phyloP scores from a whole-genome alignment of 108 stramenopile genomes.

The Aurantiochytrium sp. region DNA sequence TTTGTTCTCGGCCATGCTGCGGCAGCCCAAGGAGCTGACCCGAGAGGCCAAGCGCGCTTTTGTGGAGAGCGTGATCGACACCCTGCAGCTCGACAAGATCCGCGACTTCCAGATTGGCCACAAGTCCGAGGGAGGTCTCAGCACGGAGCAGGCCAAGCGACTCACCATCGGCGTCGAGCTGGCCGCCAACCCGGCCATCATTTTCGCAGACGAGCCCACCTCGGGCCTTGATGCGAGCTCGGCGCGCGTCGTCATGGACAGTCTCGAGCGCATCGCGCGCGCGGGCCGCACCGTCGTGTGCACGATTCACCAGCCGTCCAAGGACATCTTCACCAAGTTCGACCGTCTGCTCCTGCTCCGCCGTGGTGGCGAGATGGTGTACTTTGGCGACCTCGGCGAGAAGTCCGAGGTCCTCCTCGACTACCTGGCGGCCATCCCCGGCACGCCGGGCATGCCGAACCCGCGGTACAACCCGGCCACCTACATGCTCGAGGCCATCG shows the following conservation, averaged over 20 bases:
- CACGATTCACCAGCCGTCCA: slow-evolving; percentile 81
- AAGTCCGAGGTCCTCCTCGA: slow-evolving; percentile 57
- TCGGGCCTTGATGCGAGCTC: slow-evolving; percentile 66
- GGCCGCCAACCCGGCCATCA: slow-evolving; percentile 63
- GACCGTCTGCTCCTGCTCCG: slow-evolving; percentile 73
- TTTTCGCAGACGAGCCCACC: slow-evolving; percentile 67
- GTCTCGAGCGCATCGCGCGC: slow-evolving; percentile 45
- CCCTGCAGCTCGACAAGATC: slow-evolving; percentile 68
- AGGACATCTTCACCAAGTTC: slow-evolving; percentile 72
- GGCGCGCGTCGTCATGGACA: slow-evolving; percentile 61
- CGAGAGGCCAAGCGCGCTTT: slow-evolving; percentile 53
- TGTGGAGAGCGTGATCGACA: slow-evolving; percentile 69
- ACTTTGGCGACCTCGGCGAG: slow-evolving; percentile 71
- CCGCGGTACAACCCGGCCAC: slow-evolving; percentile 69
- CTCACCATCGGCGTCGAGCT: slow-evolving; percentile 72
- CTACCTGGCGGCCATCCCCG: slow-evolving; percentile 49
- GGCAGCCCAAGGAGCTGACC: slow-evolving; percentile 36
- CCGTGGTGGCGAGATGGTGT: slow-evolving; percentile 72
- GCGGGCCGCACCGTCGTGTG: slow-evolving; percentile 65
- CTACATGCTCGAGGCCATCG: slow-evolving; percentile 75
- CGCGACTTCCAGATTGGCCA: slow-evolving; percentile 64
- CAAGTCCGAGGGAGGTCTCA: slow-evolving; percentile 62
- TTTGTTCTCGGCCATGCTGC: slow-evolving; percentile 74
- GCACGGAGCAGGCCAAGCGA: slow-evolving; percentile 68
- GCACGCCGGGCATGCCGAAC: slow-evolving; percentile 26